Evolutionary conservation across 1,139 yeast species (phyloP).

Genomic region (Hansenula lynferdii): DNA sequence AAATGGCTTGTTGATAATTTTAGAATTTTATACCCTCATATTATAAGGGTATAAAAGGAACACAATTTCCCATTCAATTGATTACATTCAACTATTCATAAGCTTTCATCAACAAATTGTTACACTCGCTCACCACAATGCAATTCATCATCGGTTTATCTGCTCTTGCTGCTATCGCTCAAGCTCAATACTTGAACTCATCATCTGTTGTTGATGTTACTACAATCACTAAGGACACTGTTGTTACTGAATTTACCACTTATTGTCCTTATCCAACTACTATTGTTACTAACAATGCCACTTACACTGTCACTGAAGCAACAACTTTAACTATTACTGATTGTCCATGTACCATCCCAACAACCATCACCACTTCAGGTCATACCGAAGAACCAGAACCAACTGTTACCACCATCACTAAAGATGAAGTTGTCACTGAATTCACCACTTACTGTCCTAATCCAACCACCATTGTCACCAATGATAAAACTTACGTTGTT

Average conservation of each 20-base stretch:
- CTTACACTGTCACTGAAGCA: slow-evolving; percentile 46
- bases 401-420: slow-evolving; percentile 43
- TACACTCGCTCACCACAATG: neutral
- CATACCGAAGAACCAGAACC: slow-evolving; percentile 24
- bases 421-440: slow-evolving; percentile 44
- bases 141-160: slow-evolving; percentile 22
- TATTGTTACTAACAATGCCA: slow-evolving; percentile 41
- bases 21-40: too few relatives aligned
- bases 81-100: neutral
- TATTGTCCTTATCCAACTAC: slow-evolving; percentile 58
- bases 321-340: slow-evolving; percentile 55
- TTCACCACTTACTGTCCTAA: slow-evolving; percentile 58
- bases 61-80: too few relatives aligned
- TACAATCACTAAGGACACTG: slow-evolving; percentile 27
- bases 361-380: slow-evolving; percentile 33
- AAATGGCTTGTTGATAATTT: too few relatives aligned
- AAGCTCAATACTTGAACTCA: slow-evolving; percentile 7
- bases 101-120: slow-evolving; percentile 32
- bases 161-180: slow-evolving; percentile 4
- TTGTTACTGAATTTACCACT: slow-evolving; percentile 52
- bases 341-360: slow-evolving; percentile 57
- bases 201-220: slow-evolving; percentile 3
- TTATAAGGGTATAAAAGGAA: too few relatives aligned
- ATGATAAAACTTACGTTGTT: slow-evolving; percentile 46
- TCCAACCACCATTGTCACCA: slow-evolving; percentile 46